A percentile compares a stretch with the other conserved stretches of the same genome.
Conservation (phyloP, 2,329 filamentous ascomycete genomes). For the Paecilomyces sp. region DNA sequence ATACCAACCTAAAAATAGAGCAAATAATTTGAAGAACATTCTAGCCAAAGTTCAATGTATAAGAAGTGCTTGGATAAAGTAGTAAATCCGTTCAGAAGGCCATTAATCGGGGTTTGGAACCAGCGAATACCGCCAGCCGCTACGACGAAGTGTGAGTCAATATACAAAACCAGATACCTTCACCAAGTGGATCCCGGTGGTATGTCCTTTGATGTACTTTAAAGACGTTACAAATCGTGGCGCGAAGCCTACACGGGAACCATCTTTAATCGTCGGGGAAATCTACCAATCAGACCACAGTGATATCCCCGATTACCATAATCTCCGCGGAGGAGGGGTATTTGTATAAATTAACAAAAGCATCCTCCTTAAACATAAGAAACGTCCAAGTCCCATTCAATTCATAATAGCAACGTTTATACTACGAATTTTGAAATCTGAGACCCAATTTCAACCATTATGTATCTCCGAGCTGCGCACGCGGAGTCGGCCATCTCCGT, state of each 20-base stretch:
- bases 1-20: too few relatives aligned
- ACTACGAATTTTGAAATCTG: background rate
- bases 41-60: too few relatives aligned
- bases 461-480: constrained; percentile 53
- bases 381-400: too few relatives aligned
- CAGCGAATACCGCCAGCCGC: too few relatives aligned
- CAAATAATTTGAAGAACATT: too few relatives aligned
- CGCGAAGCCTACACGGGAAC: background rate
- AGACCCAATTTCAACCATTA: constrained; percentile 18
- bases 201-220: background rate
- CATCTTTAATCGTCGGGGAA: background rate
- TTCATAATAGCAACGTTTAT: background rate
- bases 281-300: background rate
- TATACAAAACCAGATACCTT: background rate
- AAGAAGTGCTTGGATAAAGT: too few relatives aligned
- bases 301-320: background rate
- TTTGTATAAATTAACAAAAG: background rate
- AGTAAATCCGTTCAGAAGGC: too few relatives aligned
- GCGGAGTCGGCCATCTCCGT: constrained; percentile 43
- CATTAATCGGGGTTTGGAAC: too few relatives aligned
- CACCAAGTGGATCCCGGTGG: background rate
- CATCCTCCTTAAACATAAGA: too few relatives aligned
- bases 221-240: background rate
- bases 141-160: too few relatives aligned
- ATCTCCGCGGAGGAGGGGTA: background rate